These are phyloP conservation scores for Gracilariopsis chorda DNA, from an alignment of 23 red algal species.

Conservation along the genomic window DNA sequence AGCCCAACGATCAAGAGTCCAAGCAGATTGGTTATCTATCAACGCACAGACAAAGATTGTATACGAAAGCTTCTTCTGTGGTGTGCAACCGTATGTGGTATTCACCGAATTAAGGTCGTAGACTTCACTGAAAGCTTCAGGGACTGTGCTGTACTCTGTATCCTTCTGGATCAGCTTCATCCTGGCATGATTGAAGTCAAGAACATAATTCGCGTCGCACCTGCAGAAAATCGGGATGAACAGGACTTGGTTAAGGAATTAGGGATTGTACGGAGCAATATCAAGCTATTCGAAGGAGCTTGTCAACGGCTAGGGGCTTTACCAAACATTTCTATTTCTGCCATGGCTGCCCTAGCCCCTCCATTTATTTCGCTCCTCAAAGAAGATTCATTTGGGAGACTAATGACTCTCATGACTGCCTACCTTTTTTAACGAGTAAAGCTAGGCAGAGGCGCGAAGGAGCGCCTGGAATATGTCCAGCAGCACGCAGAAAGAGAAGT, in stretches of 20 bases:
- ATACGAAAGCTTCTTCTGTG: constrained; percentile 8
- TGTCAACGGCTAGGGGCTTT: constrained; percentile 10
- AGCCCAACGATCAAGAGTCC: background rate
- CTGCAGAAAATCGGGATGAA: background rate
- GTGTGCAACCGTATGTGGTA: constrained; percentile 19
- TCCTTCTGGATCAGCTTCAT: constrained; percentile 28
- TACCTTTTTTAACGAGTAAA: constrained; percentile 20
- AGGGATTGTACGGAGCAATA: constrained; percentile 31
- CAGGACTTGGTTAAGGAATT: background rate
- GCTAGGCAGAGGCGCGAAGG: background rate
- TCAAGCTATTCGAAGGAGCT: constrained; percentile 11
- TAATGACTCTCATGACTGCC: constrained; percentile 19
- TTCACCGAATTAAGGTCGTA: constrained; percentile 35
- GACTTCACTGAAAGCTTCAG: constrained; percentile 66
- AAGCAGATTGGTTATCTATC: constrained; percentile 27
- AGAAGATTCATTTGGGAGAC: constrained; percentile 40
- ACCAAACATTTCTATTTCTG: constrained; percentile 31
- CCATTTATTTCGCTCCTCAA: constrained; percentile 7
- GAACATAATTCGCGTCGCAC: background rate
- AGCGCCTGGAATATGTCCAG: background rate
- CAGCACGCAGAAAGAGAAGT: background rate
- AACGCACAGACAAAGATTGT: background rate
- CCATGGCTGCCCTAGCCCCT: constrained; percentile 1
- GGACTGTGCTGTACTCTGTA: constrained; percentile 35
- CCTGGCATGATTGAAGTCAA: background rate